These are phyloP conservation scores for Ophidiomyces ophidiicola DNA, from an alignment of 2,329 filamentous ascomycete species.

Conservation along the genomic window DNA sequence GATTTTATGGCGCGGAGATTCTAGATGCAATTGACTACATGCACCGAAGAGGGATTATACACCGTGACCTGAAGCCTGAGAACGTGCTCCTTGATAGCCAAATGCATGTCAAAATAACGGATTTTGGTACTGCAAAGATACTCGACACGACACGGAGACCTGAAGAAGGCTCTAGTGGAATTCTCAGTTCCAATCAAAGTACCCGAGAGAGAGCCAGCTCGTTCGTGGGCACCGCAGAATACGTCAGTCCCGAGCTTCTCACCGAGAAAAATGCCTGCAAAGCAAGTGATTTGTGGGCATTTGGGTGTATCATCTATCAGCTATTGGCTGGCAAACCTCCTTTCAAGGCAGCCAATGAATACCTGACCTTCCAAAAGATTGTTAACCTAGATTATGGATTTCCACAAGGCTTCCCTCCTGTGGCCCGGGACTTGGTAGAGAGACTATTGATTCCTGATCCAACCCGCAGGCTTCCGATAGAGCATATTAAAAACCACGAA, in stretches of 20 bases:
- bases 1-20: slow-evolving; percentile 92
- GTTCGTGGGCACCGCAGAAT: slow-evolving; percentile 95
- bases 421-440: slow-evolving; percentile 81
- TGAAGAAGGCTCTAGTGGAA: slow-evolving; percentile 31
- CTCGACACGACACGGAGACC: slow-evolving; percentile 46
- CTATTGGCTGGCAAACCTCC: slow-evolving; percentile 88
- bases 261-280: slow-evolving; percentile 97
- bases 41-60: slow-evolving; percentile 91
- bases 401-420: slow-evolving; percentile 70
- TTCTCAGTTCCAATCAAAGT: slow-evolving; percentile 43
- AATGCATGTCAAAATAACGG: slow-evolving; percentile 97
- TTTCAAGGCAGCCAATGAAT: slow-evolving; percentile 93
- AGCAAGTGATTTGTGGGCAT: slow-evolving; percentile 94
- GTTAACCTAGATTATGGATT: slow-evolving; percentile 90
- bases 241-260: slow-evolving; percentile 92
- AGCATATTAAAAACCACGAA: slow-evolving; percentile 91
- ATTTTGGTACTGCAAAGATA: slow-evolving; percentile 97
- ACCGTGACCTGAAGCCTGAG: slow-evolving; percentile 91
- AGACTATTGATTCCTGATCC: slow-evolving; percentile 83
- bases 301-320: slow-evolving; percentile 96
- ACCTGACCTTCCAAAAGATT: slow-evolving; percentile 96
- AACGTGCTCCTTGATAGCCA: slow-evolving; percentile 90
- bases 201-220: slow-evolving; percentile 72
- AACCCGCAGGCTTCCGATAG: slow-evolving; percentile 67
- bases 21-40: slow-evolving; percentile 95